These are phyloP conservation scores for Rutidosis leptorrhynchoides DNA, from an alignment of 129 eudicot genomes.

Conservation along the genomic window DNA sequence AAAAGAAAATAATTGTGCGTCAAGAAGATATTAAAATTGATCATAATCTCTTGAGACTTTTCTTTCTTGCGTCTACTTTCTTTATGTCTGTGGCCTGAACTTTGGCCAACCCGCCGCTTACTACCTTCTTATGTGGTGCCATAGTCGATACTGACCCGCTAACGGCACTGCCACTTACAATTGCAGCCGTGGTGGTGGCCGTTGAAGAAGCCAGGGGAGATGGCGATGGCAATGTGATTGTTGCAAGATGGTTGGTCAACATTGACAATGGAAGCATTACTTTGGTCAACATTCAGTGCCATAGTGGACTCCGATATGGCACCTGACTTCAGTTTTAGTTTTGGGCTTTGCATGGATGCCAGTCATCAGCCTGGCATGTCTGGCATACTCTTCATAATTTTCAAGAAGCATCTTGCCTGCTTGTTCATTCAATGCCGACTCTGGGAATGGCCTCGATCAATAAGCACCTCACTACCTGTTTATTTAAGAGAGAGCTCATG, in stretches of 20 bases:
- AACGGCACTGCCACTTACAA: too few species aligned
- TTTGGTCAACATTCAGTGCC: constrained; percentile 49
- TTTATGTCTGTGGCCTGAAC: constrained; percentile 66
- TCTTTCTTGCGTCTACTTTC: constrained; percentile 92
- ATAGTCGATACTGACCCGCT: too few species aligned
- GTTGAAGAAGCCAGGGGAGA: constrained; percentile 46
- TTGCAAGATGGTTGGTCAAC: too few species aligned
- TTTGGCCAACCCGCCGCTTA: constrained; percentile 43
- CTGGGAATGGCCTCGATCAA: constrained; percentile 87
- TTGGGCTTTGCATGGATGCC: constrained; percentile 87
- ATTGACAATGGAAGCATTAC: too few species aligned
- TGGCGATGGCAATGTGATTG: too few species aligned
- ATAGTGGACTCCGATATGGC: constrained; percentile 57
- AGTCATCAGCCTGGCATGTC: constrained; percentile 84
- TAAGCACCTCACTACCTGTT: constrained; percentile 78
- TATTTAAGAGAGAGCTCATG: too few species aligned
- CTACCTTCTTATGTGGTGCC: constrained; percentile 50
- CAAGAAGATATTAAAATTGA: constrained; percentile 15
- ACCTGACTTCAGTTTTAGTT: constrained; percentile 59
- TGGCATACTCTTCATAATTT: constrained; percentile 84
- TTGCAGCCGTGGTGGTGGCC: constrained; percentile 27
- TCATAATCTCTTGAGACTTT: constrained; percentile 86
- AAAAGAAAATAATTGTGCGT: too few species aligned
- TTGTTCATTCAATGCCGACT: constrained; percentile 83
- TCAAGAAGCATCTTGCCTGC: constrained; percentile 90